Evolutionary conservation across 2,329 filamentous ascomycete species (phyloP).

Genomic region (Didymella pinodella): DNA sequence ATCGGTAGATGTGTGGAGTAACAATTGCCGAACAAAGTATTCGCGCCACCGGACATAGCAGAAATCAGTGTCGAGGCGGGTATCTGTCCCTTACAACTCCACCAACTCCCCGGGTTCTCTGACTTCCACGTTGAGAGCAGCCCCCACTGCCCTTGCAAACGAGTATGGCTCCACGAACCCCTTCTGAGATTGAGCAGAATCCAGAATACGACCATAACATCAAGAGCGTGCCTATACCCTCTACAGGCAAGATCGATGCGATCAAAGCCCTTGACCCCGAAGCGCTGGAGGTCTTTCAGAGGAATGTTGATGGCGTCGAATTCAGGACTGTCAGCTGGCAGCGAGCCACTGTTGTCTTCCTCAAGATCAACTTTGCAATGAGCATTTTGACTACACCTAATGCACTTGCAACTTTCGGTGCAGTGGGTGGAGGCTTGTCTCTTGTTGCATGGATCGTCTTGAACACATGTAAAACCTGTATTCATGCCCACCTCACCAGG

Average conservation of each 20-base stretch:
- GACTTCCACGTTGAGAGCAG: too few relatives aligned
- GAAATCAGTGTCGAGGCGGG: neutral
- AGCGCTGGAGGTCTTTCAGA: conserved; percentile 3
- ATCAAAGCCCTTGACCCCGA: neutral
- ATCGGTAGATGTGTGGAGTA: neutral
- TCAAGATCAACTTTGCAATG: conserved; percentile 11
- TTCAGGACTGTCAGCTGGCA: conserved; percentile 9
- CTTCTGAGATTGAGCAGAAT: neutral
- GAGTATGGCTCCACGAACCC: neutral
- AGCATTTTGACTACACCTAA: conserved; percentile 4
- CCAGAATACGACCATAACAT: neutral
- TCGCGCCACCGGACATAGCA: neutral
- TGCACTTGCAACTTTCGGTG: neutral
- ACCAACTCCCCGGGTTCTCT: too few relatives aligned
- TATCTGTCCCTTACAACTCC: neutral
- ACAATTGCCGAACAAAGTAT: neutral
- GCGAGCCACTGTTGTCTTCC: conserved; percentile 5
- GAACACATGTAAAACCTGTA: neutral
- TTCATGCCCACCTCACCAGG: neutral
- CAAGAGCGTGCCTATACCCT: neutral
- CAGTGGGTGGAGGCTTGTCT: neutral
- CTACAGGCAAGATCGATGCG: neutral
- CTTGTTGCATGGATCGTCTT: conserved; percentile 1
- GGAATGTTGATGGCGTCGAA: conserved; percentile 3
- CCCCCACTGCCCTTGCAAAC: neutral